phyloP scores from a whole-genome alignment of 1,284 basidiomycete genomes.

The Malassezia yamatoensis region DNA sequence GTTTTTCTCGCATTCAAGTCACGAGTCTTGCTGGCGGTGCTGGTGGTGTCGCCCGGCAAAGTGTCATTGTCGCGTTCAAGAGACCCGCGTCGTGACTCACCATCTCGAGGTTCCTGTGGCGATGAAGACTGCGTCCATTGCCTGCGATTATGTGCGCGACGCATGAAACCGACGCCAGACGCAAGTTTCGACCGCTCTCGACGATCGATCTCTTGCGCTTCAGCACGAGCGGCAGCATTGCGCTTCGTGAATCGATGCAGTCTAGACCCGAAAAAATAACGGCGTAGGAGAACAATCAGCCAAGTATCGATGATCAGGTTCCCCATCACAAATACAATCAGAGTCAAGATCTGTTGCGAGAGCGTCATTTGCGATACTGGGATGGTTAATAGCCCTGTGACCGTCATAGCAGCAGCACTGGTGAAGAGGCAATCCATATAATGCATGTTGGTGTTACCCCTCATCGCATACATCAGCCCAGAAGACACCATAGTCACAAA shows the following conservation, averaged over 20 bases:
- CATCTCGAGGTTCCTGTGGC: too few relatives aligned
- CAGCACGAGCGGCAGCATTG: constrained; percentile 28
- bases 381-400: constrained; percentile 65
- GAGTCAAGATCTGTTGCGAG: constrained; percentile 65
- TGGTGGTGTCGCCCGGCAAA: too few relatives aligned
- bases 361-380: constrained; percentile 63
- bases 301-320: constrained; percentile 44
- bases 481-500: constrained; percentile 66
- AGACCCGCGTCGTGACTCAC: too few relatives aligned
- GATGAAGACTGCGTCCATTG: too few relatives aligned
- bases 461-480: constrained; percentile 54
- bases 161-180: too few relatives aligned
- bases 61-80: too few relatives aligned
- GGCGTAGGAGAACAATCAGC: constrained; percentile 43
- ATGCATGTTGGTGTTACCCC: constrained; percentile 33
- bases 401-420: constrained; percentile 66
- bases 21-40: too few relatives aligned
- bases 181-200: constrained; percentile 20
- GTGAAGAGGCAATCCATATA: constrained; percentile 68
- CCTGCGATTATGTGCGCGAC: too few relatives aligned
- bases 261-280: constrained; percentile 37
- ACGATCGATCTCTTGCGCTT: constrained; percentile 43
- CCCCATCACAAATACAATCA: constrained; percentile 44
- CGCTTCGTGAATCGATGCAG: constrained; percentile 31
- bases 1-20: too few relatives aligned